phyloP scores from a whole-genome alignment of 1,284 basidiomycete genomes.

The Coniophora puteana region DNA sequence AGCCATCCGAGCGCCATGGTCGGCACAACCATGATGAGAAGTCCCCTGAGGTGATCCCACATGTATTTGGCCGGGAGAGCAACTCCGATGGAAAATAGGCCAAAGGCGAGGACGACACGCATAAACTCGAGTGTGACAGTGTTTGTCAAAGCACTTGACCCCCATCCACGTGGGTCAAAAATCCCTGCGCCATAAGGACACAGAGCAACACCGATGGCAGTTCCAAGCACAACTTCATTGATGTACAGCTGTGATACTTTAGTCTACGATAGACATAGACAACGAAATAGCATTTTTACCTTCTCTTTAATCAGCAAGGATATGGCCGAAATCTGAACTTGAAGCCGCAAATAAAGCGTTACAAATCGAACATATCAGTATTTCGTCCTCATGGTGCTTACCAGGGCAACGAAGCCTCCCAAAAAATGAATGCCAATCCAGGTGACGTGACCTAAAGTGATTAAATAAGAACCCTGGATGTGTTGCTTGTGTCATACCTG shows the following conservation, averaged over 20 bases:
- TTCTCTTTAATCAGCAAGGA: conserved; percentile 82
- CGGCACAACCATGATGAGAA: conserved; percentile 66
- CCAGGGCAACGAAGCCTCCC: no score
- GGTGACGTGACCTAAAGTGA: no score
- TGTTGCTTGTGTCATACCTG: no score
- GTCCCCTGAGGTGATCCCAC: conserved; percentile 53
- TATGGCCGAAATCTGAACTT: conserved; percentile 78
- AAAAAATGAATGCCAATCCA: no score
- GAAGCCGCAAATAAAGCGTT: no score
- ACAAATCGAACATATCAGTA: no score
- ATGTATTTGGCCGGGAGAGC: conserved; percentile 70
- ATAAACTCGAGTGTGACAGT: conserved; percentile 76
- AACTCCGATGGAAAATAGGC: conserved; percentile 72
- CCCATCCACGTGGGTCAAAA: conserved; percentile 83
- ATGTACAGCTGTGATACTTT: conserved; percentile 60
- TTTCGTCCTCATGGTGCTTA: no score
- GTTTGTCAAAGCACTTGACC: conserved; percentile 36
- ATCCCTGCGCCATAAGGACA: conserved; percentile 75
- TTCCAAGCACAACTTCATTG: conserved; percentile 92
- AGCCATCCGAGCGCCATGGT: conserved; percentile 81
- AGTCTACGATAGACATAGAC: not conserved
- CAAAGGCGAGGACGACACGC: conserved; percentile 65
- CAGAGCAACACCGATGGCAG: conserved; percentile 69
- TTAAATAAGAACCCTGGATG: no score
- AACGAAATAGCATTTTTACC: conserved; percentile 27